These are phyloP conservation scores for Curvularia sp. DNA, from an alignment of 2,329 filamentous ascomycete genomes.

Conservation along the genomic window DNA sequence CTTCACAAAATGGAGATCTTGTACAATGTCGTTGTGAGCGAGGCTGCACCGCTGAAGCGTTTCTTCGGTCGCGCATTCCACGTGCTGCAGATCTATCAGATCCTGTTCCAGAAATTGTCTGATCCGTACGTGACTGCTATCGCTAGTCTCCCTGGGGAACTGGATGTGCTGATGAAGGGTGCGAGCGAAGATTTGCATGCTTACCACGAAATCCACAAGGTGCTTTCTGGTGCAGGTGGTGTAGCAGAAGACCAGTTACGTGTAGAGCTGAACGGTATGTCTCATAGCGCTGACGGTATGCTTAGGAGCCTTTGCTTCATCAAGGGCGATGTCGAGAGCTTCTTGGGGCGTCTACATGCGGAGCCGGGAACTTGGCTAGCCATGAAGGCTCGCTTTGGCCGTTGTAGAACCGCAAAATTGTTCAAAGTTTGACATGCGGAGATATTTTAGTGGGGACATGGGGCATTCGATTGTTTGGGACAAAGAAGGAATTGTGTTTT, in stretches of 20 bases:
- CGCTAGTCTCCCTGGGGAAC: conserved; percentile 7
- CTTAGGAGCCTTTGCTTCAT: conserved; percentile 14
- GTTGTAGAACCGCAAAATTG: neutral
- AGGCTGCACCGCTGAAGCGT: conserved; percentile 20
- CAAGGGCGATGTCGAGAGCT: conserved; percentile 13
- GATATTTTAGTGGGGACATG: neutral
- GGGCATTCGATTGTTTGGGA: neutral
- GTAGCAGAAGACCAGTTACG: conserved; percentile 17
- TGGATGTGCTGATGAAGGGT: conserved; percentile 11
- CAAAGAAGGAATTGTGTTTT: neutral
- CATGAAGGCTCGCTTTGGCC: conserved; percentile 14
- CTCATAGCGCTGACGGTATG: conserved; percentile 13
- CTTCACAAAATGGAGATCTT: conserved; percentile 15
- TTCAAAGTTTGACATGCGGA: neutral
- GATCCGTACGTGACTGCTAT: neutral
- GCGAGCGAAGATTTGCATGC: conserved; percentile 17
- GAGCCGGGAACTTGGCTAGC: conserved; percentile 13
- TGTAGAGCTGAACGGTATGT: conserved; percentile 17
- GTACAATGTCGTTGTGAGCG: conserved; percentile 17
- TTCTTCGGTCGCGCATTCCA: conserved; percentile 13
- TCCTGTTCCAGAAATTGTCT: conserved; percentile 14
- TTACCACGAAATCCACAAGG: conserved; percentile 13
- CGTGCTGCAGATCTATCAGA: conserved; percentile 19
- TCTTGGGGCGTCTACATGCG: conserved; percentile 14
- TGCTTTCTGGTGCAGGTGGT: conserved; percentile 8